Evolutionary conservation across 257 asterid genomes (phyloP).

Genomic region (Knoxia roxburghii): DNA sequence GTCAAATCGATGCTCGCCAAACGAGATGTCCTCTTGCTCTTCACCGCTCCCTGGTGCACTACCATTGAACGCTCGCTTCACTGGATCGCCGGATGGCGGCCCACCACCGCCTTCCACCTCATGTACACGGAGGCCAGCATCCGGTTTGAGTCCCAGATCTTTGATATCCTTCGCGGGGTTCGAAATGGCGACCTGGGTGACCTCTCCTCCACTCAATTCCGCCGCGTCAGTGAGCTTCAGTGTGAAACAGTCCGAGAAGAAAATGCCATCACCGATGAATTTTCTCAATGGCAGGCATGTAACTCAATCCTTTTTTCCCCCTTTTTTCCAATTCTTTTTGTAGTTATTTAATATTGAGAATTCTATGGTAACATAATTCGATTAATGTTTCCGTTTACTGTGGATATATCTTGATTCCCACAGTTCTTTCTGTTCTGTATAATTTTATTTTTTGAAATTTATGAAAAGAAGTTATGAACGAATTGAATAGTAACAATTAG

Average conservation of each 20-base stretch:
- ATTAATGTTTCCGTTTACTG: too few relatives aligned
- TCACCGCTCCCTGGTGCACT: conserved; percentile 56
- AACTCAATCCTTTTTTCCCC: neutral
- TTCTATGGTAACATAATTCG: too few relatives aligned
- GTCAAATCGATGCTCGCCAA: conserved; percentile 40
- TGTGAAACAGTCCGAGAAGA: conserved; percentile 62
- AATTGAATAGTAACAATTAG: too few relatives aligned
- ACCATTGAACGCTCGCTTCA: conserved; percentile 63
- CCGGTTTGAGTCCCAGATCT: conserved; percentile 60
- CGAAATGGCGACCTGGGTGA: conserved; percentile 80
- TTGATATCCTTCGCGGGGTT: conserved; percentile 56
- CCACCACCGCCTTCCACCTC: conserved; percentile 80
- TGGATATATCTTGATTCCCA: too few relatives aligned
- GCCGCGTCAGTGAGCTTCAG: conserved; percentile 78
- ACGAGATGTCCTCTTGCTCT: conserved; percentile 41
- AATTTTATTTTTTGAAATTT: too few relatives aligned
- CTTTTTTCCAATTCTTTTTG: neutral
- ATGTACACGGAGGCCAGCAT: conserved; percentile 75
- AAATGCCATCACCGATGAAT: conserved; percentile 48
- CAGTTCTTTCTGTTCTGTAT: too few relatives aligned
- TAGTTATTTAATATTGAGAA: too few relatives aligned
- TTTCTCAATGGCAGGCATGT: conserved; percentile 74
- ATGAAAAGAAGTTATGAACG: too few relatives aligned
- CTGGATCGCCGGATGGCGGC: conserved; percentile 91
- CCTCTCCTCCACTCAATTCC: conserved; percentile 58